Evolutionary conservation across 2,329 filamentous ascomycete species (phyloP), one percentile per base, ranked within the genome.

Genomic region (Paracoccidioides lutzii): DNA sequence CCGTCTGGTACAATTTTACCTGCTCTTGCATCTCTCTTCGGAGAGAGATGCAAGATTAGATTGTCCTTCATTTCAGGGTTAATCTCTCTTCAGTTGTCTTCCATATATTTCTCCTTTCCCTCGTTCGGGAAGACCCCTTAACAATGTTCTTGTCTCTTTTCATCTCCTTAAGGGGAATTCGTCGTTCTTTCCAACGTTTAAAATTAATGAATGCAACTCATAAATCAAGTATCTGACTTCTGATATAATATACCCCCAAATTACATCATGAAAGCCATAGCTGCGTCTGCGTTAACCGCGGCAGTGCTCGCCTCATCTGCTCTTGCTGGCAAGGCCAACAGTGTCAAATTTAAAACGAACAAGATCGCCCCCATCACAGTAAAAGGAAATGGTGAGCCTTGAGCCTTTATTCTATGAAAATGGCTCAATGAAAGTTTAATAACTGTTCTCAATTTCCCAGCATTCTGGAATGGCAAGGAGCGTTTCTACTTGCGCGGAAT

Each of bases 401-500:
- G 52, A 43, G 12, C 45, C 37, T 38, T 42, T 44, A 35, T 38
- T 12, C 15, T n/a, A 38, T 50, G 9, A n/a, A 3, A 8, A 38
- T n/a, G 46, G 4, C 35, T 40, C 9, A 40, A 32, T 41, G 10
- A 15, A 9, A 5, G 62, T 33, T 8, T 48, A 4, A n/a, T 35
- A 22, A 44, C 42, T 44, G 41, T 71, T 54, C 68, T 62, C 42
- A 52, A 37, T 56, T 58, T 60, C 43, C 54, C 59, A 67, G 79
- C 82, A 57, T 85, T 85, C 75, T 85, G 81, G 69, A 76, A 80
- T 59, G 82, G 81, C 57, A 66, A 78, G 57, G 65, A 80, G 52
- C 79, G 82, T 54, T 78, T 78, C 67, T 78, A 76, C 63, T 72
- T 78, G 35, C 72, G 74, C 52, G 75, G 74, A 67, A 70, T 77